A percentile compares a stretch with the other conserved stretches of the same genome.
Evolutionary conservation across 2,329 filamentous ascomycete species (phyloP).

Genomic region (Colletotrichum orbiculare): DNA sequence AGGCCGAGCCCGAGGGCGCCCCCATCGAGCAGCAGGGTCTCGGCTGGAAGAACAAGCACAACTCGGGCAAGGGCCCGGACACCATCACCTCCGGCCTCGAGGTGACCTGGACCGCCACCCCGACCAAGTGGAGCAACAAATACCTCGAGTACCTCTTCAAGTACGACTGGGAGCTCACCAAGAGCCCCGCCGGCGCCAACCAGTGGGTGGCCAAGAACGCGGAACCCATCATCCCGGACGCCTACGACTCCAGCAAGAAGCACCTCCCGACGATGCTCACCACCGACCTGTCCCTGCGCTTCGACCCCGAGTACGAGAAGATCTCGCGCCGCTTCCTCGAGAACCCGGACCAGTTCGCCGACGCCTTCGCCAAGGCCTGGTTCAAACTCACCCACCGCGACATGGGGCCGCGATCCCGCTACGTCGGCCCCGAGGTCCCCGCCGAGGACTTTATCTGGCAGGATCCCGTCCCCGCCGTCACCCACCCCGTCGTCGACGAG

Average conservation of each 20-base stretch:
- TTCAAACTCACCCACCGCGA: conserved; percentile 88
- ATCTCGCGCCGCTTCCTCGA: conserved; percentile 78
- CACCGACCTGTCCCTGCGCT: conserved; percentile 77
- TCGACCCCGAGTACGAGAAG: conserved; percentile 80
- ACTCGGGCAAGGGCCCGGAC: conserved; percentile 75
- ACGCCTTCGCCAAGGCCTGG: conserved; percentile 80
- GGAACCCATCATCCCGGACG: conserved; percentile 75
- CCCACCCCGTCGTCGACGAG: conserved; percentile 70
- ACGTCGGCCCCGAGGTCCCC: conserved; percentile 81
- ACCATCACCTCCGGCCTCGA: conserved; percentile 82
- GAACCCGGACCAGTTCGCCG: conserved; percentile 74
- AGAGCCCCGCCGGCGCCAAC: conserved; percentile 80
- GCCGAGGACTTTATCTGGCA: conserved; percentile 79
- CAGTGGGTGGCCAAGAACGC: conserved; percentile 81
- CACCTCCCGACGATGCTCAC: conserved; percentile 82
- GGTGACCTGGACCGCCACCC: conserved; percentile 82
- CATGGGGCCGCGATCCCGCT: conserved; percentile 77
- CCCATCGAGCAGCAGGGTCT: conserved; percentile 46
- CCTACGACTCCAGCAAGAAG: conserved; percentile 77
- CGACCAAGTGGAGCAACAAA: conserved; percentile 77
- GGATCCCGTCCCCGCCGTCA: conserved; percentile 72
- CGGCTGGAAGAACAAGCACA: conserved; percentile 75
- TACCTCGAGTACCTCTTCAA: conserved; percentile 83
- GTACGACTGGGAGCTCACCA: conserved; percentile 81
- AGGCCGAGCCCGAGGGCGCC: background rate